Evolutionary conservation across 495 filamentous ascomycete genomes (phyloP).

Genomic region (Aspergillus bridgeri): DNA sequence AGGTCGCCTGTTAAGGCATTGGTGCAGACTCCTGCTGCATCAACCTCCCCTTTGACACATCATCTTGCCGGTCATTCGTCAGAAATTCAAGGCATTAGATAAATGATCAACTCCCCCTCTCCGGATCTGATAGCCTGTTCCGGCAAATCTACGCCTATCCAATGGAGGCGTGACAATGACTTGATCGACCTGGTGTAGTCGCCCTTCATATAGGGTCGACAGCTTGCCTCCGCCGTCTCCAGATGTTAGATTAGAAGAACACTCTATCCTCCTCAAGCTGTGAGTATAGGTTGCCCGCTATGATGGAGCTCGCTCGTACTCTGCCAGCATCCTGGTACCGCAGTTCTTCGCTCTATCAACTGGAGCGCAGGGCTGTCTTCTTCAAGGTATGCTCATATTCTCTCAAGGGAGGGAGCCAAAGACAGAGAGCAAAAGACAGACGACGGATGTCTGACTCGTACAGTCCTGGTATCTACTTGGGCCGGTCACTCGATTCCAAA

Average conservation of each 20-base stretch:
- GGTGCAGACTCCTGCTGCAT: not conserved
- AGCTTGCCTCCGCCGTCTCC: slow-evolving; percentile 1
- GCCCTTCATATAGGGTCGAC: slow-evolving; percentile 1
- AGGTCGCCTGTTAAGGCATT: not conserved
- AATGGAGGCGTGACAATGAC: slow-evolving; percentile 8
- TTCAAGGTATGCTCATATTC: slow-evolving; percentile 33
- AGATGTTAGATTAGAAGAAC: not conserved
- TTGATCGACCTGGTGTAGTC: slow-evolving; percentile 5
- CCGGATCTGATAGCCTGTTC: slow-evolving; percentile 40
- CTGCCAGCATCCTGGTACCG: slow-evolving; percentile 46
- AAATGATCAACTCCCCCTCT: not conserved
- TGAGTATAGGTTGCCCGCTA: slow-evolving; percentile 13
- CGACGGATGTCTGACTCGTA: slow-evolving; percentile 12
- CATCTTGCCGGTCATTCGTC: not conserved
- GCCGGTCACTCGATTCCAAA: slow-evolving; percentile 53
- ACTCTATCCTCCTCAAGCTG: slow-evolving; percentile 2
- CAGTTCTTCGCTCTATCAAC: slow-evolving; percentile 41
- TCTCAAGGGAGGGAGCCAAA: not conserved
- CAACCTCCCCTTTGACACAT: not conserved
- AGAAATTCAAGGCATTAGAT: not conserved
- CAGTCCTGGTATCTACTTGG: slow-evolving; percentile 63
- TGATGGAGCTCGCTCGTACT: slow-evolving; percentile 39
- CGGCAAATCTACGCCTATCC: slow-evolving; percentile 36
- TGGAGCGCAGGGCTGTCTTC: slow-evolving; percentile 56
- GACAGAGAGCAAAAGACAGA: not conserved